Base-by-base conservation (phyloP, 371 early-diverging fungal genomes). In the Apophysomyces elegans region DNA sequence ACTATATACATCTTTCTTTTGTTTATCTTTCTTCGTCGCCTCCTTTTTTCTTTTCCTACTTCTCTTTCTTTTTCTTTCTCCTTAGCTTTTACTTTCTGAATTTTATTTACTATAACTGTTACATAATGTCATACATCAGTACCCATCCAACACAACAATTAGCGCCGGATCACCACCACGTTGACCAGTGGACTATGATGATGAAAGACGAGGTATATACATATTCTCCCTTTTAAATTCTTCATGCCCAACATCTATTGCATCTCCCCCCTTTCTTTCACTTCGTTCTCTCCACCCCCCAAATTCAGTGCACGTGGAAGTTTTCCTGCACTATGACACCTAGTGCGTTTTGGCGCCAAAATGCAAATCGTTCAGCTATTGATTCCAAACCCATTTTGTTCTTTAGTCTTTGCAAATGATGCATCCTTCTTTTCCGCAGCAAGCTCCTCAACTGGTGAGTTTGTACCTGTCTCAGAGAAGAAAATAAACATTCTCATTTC, bases 91-190 rank as follows among this genome's bases (percentile, higher is more conserved):
- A 7, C 54, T 50, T 21, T 50, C 21, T 21, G 7, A 4, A 16
- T 50, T 21, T 50, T 9, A 9, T 50, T 21, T 50, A 9, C 21
- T 50, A 21, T 21, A 7, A 50, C 21, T 50, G n/a, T 21, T 50
- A 50, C 54, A 50, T 50, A 50, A 50, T 50, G 54, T 50, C 54
- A 50, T 50, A 50, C 54, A 50, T 50, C 54, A 21, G 21, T 21
- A 21, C 54, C 21, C 21, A 16, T 18, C 7, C 47, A 47, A 50
- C 54, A 50, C 21, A 50, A 50, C 54, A 18, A 21, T 50, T 26
- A 50, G 9, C 41, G 41, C 13, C 41, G 41, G 21, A 16, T 21
- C 16, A 50, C 54, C n/a, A 50, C 9, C 4, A 16, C 5, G 54
- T 50, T 50, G 21, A 50, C 54, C 54, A 50, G 21, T 50, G 54